Evolutionary conservation across 192 early-diverging fungal species (phyloP).

Genomic region (Obelidium mucronatum): DNA sequence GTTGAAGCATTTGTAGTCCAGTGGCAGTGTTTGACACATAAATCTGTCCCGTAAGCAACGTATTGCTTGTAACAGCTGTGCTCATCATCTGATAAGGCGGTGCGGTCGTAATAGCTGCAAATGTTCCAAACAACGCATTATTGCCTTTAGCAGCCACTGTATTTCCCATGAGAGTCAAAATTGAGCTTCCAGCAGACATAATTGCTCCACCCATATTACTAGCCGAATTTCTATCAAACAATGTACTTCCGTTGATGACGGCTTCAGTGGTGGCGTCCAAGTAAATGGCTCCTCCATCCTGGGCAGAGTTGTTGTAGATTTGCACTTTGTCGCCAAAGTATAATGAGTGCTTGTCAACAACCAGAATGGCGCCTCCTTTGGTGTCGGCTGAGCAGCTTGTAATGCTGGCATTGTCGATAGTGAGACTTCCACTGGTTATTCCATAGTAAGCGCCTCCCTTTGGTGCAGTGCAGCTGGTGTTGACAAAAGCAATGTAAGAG

Average conservation of each 20-base stretch:
- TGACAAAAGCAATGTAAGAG: not conserved
- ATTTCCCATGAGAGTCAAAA: not conserved
- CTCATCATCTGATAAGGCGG: not conserved
- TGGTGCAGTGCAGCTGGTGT: not conserved
- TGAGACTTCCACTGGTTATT: not conserved
- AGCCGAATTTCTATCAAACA: not conserved
- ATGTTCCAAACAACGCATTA: not conserved
- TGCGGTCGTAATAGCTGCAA: not conserved
- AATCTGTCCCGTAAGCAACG: not conserved
- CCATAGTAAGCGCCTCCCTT: conserved; percentile 4
- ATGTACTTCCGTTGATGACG: not conserved
- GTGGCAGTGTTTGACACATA: not conserved
- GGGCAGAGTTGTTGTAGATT: not conserved
- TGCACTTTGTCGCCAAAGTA: not conserved
- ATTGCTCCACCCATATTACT: not conserved
- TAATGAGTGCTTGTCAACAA: not conserved
- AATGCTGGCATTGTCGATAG: not conserved
- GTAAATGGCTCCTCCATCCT: not conserved
- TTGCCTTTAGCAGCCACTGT: not conserved
- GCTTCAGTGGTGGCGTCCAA: not conserved
- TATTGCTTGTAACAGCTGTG: not conserved
- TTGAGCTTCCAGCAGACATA: not conserved
- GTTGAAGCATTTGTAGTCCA: not conserved
- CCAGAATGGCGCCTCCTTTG: not conserved
- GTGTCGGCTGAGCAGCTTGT: not conserved